Evolutionary conservation across 2,329 filamentous ascomycete species (phyloP).

Genomic region (Hymenoscyphus fraxineus): DNA sequence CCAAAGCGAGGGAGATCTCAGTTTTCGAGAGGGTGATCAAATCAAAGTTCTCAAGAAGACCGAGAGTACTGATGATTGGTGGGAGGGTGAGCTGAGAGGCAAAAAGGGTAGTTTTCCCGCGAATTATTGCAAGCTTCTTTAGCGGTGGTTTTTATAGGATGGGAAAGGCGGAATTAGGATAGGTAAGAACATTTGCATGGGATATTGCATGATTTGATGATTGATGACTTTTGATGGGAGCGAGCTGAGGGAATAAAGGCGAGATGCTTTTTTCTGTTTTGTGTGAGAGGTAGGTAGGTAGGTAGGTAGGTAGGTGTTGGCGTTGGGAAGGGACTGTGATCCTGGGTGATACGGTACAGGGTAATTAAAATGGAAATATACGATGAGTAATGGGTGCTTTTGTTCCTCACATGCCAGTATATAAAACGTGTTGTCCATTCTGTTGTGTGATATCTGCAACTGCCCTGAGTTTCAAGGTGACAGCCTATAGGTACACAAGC

Average conservation of each 20-base stretch:
- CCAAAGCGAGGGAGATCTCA: slow-evolving; percentile 65
- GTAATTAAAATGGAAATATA: slow-evolving; percentile 1
- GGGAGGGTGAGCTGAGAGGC: slow-evolving; percentile 73
- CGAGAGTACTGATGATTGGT: slow-evolving; percentile 79
- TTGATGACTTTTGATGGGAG: background rate
- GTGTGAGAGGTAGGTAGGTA: background rate
- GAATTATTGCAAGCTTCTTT: slow-evolving; percentile 64
- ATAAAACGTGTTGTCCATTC: too few relatives aligned
- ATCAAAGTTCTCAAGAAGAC: slow-evolving; percentile 78
- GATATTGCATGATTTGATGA: background rate
- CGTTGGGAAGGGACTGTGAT: background rate
- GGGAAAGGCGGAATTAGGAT: background rate
- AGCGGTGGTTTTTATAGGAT: background rate
- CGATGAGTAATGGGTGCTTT: background rate
- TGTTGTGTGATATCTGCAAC: too few relatives aligned
- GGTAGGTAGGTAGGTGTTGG: background rate
- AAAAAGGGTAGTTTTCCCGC: slow-evolving; percentile 72
- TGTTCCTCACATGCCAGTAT: too few relatives aligned
- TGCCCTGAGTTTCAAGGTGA: too few relatives aligned
- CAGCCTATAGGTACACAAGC: too few relatives aligned
- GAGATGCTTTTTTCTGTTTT: background rate
- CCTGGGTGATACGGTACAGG: background rate
- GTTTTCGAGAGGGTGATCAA: slow-evolving; percentile 71
- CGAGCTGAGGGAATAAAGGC: background rate
- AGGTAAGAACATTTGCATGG: background rate